Conservation (phyloP, 495 filamentous ascomycete genomes). For the Talaromyces ruber region DNA sequence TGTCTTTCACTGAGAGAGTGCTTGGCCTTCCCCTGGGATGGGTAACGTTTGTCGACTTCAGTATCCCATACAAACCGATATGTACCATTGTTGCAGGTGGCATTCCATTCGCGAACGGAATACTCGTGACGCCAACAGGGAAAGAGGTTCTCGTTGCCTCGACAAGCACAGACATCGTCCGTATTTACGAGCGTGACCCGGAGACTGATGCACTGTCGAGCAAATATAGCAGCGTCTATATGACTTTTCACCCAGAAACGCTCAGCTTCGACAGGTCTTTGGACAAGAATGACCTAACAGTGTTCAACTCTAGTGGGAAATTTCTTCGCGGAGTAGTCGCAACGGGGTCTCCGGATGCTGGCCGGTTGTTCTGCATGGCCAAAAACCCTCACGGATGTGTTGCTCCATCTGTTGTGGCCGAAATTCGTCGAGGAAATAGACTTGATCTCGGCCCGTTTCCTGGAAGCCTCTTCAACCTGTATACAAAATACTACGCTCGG, state of each 20-base stretch:
- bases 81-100: slow-evolving; percentile 1
- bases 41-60: slow-evolving; percentile 2
- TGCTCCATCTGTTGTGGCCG: slow-evolving; percentile 5
- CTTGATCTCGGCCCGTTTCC: slow-evolving; percentile 5
- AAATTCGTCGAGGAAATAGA: slow-evolving; percentile 3
- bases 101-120: slow-evolving; percentile 4
- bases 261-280: slow-evolving; percentile 5
- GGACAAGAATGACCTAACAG: not conserved
- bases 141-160: slow-evolving; percentile 5
- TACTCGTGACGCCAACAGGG: slow-evolving; percentile 6
- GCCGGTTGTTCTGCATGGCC: slow-evolving; percentile 5
- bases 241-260: slow-evolving; percentile 1
- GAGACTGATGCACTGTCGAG: not conserved
- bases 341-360: slow-evolving; percentile 7
- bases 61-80: not conserved
- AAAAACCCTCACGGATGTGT: slow-evolving; percentile 4
- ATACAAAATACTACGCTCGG: slow-evolving; percentile 1
- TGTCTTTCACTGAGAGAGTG: slow-evolving; percentile 3
- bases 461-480: slow-evolving; percentile 5
- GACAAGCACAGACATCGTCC: slow-evolving; percentile 2
- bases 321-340: slow-evolving; percentile 6
- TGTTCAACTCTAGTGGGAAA: not conserved
- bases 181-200: slow-evolving; percentile 1
- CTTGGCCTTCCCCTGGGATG: slow-evolving; percentile 3
- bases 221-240: slow-evolving; percentile 1